These are phyloP conservation scores for Strobilomyces dryophilus DNA, from an alignment of 768 basidiomycete genomes.

Conservation along the genomic window DNA sequence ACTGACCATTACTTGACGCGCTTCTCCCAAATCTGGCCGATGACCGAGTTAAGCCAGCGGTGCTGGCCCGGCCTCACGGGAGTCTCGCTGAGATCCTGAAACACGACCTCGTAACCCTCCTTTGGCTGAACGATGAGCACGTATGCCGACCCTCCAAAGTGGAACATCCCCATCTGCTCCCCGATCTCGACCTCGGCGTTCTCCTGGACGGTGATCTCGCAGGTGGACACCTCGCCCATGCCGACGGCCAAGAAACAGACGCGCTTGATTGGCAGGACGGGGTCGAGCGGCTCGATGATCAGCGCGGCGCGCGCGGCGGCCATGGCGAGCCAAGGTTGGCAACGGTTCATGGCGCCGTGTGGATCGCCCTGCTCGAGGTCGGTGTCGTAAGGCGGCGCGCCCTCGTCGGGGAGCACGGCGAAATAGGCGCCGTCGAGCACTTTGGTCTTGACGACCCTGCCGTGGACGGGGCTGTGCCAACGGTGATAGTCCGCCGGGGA, in stretches of 20 bases:
- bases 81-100: background rate
- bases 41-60: conserved; percentile 9
- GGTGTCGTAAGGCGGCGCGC: background rate
- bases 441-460: background rate
- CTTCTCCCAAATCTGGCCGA: background rate
- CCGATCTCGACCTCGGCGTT: background rate
- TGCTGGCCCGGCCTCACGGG: background rate
- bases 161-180: background rate
- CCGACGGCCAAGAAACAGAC: background rate
- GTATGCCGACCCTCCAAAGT: background rate
- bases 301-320: background rate
- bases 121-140: background rate
- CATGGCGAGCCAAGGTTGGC: background rate
- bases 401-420: background rate
- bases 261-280: background rate
- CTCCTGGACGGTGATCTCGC: background rate
- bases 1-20: background rate
- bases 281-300: background rate
- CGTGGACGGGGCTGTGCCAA: conserved; percentile 52
- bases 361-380: background rate
- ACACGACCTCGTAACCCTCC: conserved; percentile 15
- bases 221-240: background rate
- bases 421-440: background rate
- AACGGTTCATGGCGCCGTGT: background rate
- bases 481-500: conserved; percentile 51